Evolutionary conservation across 2,329 filamentous ascomycete species (phyloP).

Genomic region (Grosmannia serpens): DNA sequence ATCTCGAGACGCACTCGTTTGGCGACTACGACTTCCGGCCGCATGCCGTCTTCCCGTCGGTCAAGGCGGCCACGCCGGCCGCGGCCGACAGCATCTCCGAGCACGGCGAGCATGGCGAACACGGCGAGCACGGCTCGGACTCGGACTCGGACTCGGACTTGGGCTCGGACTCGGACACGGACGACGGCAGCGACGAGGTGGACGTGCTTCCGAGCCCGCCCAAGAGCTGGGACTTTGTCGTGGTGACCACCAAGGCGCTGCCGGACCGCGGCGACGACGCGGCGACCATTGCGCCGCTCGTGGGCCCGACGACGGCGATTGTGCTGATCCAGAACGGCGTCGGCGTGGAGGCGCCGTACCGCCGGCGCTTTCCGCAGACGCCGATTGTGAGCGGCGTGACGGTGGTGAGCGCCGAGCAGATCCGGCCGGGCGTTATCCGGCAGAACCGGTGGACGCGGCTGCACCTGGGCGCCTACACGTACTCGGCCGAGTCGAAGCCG

Average conservation of each 20-base stretch:
- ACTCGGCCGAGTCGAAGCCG: conserved; percentile 18
- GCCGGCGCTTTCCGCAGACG: conserved; percentile 45
- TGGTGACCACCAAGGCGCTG: conserved; percentile 60
- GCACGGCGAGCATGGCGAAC: no score
- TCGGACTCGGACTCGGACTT: no score
- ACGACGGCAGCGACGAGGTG: neutral
- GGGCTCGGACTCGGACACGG: conserved; percentile 2
- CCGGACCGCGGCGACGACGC: conserved; percentile 53
- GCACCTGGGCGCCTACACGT: conserved; percentile 53
- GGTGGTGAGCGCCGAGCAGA: conserved; percentile 57
- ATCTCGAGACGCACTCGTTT: conserved; percentile 53
- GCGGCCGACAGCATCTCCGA: no score
- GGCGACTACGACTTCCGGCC: conserved; percentile 55
- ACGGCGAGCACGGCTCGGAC: no score
- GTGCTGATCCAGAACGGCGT: conserved; percentile 62
- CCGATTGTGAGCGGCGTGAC: conserved; percentile 59
- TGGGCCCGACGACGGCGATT: conserved; percentile 41
- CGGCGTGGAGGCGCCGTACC: conserved; percentile 58
- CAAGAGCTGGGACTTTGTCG: conserved; percentile 43
- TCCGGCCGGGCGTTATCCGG: conserved; percentile 46
- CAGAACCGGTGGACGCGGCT: conserved; percentile 68
- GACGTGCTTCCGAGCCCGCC: neutral
- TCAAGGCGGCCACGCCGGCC: conserved; percentile 27
- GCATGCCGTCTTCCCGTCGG: conserved; percentile 49
- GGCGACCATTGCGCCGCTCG: conserved; percentile 47